Base-by-base conservation (phyloP, 2,329 filamentous ascomycete genomes). In the Fusarium pseudograminearum region DNA sequence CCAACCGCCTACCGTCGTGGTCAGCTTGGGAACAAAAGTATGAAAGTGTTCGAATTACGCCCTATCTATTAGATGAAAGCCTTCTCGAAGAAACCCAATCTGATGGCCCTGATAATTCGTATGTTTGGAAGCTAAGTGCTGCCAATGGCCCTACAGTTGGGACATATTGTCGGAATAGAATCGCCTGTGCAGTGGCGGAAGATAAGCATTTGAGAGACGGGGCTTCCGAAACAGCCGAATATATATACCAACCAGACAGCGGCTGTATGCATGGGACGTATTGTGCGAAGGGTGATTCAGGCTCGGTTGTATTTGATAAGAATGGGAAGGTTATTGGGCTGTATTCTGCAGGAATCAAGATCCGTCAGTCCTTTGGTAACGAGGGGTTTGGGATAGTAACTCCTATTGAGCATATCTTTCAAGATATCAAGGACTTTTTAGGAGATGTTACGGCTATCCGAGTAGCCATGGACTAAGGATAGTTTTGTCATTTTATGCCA, bases 361-460 rank as follows among this genome's bases (percentile, higher is more conserved):
- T 16, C 34, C 26, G 28, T 12, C 33, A 34, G 7, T 31, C 50
- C 8, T 18, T 14, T 24, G 31, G 24, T 14, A 33, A 33, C 31
- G 10, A 36, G 2, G 55, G 38, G 18, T 58, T 40, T 33, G 31
- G 18, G 11, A n/a, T 30, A 20, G 54, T 48, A 1, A 41, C 54
- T 3, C 44, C 44, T 11, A 48, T 56, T 24, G 41, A 56, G 33
- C 20, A 30, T 38, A n/a, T 56, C 5, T 56, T 56, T 22, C 18
- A 46, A 8, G 52, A 56, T 15, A 56, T 56, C 22, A 56, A 56
- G n/a, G 11, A 12, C 22, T 45, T 33, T 31, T 45, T 41, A 15
- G 41, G 41, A 44, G 6, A 15, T 16, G 40, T 56, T 24, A 38
- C 33, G 11, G 41, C 46, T 8, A 44, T 56, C 16, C 31, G 41